A percentile compares a stretch with the other conserved stretches of the same genome.
Evolutionary conservation across 163 green algal species (phyloP).

Genomic region (Prototheca cutis): DNA sequence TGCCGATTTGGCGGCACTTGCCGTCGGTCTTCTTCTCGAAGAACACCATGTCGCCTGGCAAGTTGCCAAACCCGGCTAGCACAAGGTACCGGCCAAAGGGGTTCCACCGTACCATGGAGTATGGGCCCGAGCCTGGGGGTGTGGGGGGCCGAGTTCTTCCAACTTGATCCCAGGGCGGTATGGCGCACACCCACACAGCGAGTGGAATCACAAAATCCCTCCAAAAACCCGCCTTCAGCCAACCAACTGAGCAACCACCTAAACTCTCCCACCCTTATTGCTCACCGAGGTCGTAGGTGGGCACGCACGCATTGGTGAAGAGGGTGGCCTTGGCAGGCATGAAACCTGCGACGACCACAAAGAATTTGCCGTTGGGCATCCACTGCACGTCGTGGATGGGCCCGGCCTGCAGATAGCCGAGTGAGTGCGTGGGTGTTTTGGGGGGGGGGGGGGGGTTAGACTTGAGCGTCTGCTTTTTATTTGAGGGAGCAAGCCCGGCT

Average conservation of each 20-base stretch:
- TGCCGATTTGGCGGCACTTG: slow-evolving; percentile 70
- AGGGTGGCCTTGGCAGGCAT: slow-evolving; percentile 80
- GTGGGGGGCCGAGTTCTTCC: slow-evolving; percentile 41
- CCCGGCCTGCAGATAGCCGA: slow-evolving; percentile 66
- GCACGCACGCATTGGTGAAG: slow-evolving; percentile 64
- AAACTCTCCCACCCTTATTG: not conserved
- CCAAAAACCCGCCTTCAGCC: not conserved
- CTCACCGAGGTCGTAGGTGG: slow-evolving; percentile 75
- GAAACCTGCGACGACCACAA: slow-evolving; percentile 68
- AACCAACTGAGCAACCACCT: too few species aligned
- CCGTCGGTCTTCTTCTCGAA: slow-evolving; percentile 76
- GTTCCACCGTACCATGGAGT: slow-evolving; percentile 83
- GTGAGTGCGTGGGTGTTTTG: too few species aligned
- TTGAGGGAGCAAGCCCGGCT: too few species aligned
- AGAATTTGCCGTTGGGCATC: slow-evolving; percentile 66
- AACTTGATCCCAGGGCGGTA: too few species aligned
- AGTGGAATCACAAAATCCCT: not conserved
- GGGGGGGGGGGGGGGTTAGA: too few species aligned
- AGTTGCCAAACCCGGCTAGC: slow-evolving; percentile 90
- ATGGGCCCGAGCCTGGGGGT: slow-evolving; percentile 72
- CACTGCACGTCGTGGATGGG: slow-evolving; percentile 95
- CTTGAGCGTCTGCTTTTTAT: too few species aligned
- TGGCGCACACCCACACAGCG: too few species aligned
- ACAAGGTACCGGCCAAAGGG: slow-evolving; percentile 77
- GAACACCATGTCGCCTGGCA: slow-evolving; percentile 89